Base-by-base conservation (phyloP, 768 basidiomycete genomes). In the Mycena galopus region DNA sequence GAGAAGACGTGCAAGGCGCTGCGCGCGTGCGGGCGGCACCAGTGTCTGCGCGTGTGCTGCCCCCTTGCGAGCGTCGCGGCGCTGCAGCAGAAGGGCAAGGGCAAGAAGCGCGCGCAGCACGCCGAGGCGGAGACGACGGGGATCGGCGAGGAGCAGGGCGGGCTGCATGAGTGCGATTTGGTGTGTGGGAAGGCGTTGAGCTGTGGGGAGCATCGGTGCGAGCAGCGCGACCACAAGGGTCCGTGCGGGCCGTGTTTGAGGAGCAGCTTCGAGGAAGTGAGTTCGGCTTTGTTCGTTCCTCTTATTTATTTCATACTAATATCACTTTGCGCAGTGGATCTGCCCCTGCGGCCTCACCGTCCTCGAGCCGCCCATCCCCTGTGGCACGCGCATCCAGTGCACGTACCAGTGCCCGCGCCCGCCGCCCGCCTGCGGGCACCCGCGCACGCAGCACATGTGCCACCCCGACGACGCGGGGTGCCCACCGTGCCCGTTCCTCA, bases 201-300 rank as follows among this genome's bases (percentile, higher is more conserved):
- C 58, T 96, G 96, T 73, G 95, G 95, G 0, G 89, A 92, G 59
- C 96, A 97, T 79, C 84, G 81, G 7, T 99, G 97, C 79, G 91
- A 93, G 71, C 86, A 87, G 77, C 84, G 86, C 47, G 97, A 99
- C 79, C 97, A 99, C 80, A 89, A 86, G 69, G 95, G 96, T 0
- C 82, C 87, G 0, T 99, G 98, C 79, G 91, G 89, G 0, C 87
- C 92, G 25, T 99, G 98, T 81, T 84, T 97, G 61, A 88, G 92
- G 79, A 96, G 96, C 55, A 92, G 93, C 1, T 99, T 97, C 76
- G 96, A 98, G 50, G 98, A 99, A 90, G 92, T 93, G 73, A 33
- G 88, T 21, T 25, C 23, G 1, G 10, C 14, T 61, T 25, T 51
- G 29, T 56, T 64, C 12, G 30, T 23, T 6, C 12, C 30, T 37